phyloP scores from a whole-genome alignment of 768 basidiomycete species.

The Lentinula sp. region DNA sequence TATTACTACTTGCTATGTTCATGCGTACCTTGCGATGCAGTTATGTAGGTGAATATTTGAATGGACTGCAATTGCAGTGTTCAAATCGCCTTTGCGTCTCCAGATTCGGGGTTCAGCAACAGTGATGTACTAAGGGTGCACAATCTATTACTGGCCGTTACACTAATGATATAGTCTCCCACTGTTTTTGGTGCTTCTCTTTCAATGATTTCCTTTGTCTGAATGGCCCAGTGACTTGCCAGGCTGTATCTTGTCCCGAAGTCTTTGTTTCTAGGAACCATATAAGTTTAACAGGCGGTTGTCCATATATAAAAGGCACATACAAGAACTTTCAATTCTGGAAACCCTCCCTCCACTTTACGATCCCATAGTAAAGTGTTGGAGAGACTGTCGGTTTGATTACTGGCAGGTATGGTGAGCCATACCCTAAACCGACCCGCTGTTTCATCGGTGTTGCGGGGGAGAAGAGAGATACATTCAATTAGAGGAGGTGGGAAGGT shows the following conservation, averaged over 20 bases:
- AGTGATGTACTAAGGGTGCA: too few relatives aligned
- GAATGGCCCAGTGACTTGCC: conserved; percentile 84
- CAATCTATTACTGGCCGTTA: too few relatives aligned
- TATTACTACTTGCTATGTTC: too few relatives aligned
- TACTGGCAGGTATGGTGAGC: conserved; percentile 38
- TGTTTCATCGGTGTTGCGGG: conserved; percentile 74
- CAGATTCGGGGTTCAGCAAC: too few relatives aligned
- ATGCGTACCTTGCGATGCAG: too few relatives aligned
- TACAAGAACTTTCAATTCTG: conserved; percentile 82
- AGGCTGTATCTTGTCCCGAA: conserved; percentile 80
- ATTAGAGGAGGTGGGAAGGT: conserved; percentile 84
- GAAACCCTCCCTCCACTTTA: conserved; percentile 87
- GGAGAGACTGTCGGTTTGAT: not conserved
- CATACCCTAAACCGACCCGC: conserved; percentile 90
- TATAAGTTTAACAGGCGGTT: not conserved
- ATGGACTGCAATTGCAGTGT: too few relatives aligned
- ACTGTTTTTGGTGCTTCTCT: too few relatives aligned
- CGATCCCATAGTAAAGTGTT: conserved; percentile 66
- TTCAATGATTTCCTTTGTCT: conserved; percentile 37
- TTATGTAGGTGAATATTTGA: too few relatives aligned
- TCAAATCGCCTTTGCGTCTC: too few relatives aligned
- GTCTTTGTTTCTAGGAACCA: conserved; percentile 70
- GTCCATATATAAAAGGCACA: conserved; percentile 18
- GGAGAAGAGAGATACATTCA: conserved; percentile 62
- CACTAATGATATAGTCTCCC: too few relatives aligned